phyloP scores from a whole-genome alignment of 306 rosid species.

The Castanospermum australe region DNA sequence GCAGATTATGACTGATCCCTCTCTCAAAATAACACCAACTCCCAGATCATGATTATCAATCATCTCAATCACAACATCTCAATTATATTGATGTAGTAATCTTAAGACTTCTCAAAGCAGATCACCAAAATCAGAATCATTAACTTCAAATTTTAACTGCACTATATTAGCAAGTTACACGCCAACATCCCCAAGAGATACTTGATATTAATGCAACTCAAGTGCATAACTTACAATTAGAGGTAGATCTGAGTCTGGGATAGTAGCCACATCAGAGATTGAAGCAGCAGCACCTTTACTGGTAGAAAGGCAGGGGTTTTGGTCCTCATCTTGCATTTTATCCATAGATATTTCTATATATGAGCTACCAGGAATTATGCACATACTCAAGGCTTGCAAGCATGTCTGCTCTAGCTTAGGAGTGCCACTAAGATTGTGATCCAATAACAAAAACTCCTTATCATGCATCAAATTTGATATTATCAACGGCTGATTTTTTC shows the following conservation, averaged over 20 bases:
- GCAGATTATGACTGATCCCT: neutral
- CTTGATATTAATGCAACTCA: neutral
- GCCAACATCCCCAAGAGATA: neutral
- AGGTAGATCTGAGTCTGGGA: conserved; percentile 59
- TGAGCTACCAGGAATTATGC: conserved; percentile 55
- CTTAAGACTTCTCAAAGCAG: neutral
- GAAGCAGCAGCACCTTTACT: conserved; percentile 48
- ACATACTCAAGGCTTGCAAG: conserved; percentile 82
- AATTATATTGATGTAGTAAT: neutral
- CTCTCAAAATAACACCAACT: neutral
- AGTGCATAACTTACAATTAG: conserved; percentile 58
- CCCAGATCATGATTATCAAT: neutral
- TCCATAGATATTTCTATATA: conserved; percentile 52
- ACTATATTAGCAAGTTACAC: neutral
- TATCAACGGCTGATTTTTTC: conserved; percentile 80
- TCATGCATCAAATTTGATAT: conserved; percentile 67
- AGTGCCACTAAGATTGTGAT: conserved; percentile 52
- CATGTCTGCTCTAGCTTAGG: conserved; percentile 73
- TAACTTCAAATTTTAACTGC: neutral
- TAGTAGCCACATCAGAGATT: conserved; percentile 33
- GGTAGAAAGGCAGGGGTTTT: conserved; percentile 41
- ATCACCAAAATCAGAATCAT: no score
- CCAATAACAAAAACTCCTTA: conserved; percentile 45
- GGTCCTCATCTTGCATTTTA: conserved; percentile 47
- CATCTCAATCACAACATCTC: no score